A percentile compares a stretch with the other conserved stretches of the same genome.
Evolutionary conservation across 495 filamentous ascomycete species (phyloP).

Genomic region (Aspergillus nanangensis): DNA sequence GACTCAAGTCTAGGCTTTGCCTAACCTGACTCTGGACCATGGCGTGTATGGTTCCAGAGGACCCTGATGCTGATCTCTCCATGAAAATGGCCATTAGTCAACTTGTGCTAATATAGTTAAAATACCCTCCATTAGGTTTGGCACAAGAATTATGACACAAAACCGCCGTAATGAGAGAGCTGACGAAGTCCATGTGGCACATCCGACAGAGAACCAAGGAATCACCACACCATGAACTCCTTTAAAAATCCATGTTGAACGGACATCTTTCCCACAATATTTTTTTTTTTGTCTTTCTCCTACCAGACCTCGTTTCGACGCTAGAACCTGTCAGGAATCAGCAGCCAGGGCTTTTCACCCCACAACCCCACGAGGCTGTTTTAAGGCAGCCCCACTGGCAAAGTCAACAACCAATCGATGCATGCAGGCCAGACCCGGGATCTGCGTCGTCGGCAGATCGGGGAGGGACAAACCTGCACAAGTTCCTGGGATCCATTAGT

Average conservation of each 20-base stretch:
- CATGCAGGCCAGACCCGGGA: slow-evolving; percentile 2
- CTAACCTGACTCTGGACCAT: neutral
- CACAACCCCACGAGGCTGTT: slow-evolving; percentile 23
- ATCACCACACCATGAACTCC: no score
- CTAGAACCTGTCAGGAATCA: slow-evolving; percentile 16
- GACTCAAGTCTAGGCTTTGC: slow-evolving; percentile 7
- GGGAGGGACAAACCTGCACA: slow-evolving; percentile 10
- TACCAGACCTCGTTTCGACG: slow-evolving; percentile 6
- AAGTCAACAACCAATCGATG: slow-evolving; percentile 3
- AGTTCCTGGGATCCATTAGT: slow-evolving; percentile 10
- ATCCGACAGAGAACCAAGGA: neutral
- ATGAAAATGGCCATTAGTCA: neutral
- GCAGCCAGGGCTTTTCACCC: slow-evolving; percentile 17
- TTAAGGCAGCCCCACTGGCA: slow-evolving; percentile 9
- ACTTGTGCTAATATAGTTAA: neutral
- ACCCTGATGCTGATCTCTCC: slow-evolving; percentile 12
- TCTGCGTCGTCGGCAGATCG: slow-evolving; percentile 12
- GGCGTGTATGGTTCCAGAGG: neutral
- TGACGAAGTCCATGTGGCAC: neutral
- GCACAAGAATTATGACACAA: neutral
- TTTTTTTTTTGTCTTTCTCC: neutral
- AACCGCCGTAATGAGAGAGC: no score
- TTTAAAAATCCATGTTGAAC: no score
- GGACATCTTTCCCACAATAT: no score
- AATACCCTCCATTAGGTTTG: neutral